Conservation (phyloP, 1,284 basidiomycete species). For the Mycena sp. region DNA sequence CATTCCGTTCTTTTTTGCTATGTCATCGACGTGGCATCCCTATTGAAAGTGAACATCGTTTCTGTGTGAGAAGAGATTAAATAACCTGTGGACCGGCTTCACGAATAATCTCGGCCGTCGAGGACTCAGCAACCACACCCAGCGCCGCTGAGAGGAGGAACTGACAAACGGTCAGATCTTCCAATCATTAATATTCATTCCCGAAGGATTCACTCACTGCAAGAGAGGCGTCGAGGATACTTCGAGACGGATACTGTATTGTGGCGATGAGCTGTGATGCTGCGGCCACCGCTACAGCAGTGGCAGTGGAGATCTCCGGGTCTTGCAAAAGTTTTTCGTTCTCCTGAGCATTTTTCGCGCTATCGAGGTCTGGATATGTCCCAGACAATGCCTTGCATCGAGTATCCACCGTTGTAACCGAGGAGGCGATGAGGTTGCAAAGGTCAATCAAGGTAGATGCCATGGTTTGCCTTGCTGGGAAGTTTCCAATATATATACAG, state of each 20-base stretch:
- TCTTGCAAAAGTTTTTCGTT: neutral
- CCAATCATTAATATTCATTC: too few relatives aligned
- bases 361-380: constrained; percentile 11
- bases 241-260: neutral
- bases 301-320: neutral
- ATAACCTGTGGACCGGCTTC: constrained; percentile 14
- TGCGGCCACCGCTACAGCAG: constrained; percentile 3
- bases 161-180: neutral
- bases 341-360: neutral
- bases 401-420: neutral
- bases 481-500: too few relatives aligned
- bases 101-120: constrained; percentile 17
- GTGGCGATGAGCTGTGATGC: constrained; percentile 14
- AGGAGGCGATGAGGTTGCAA: constrained; percentile 3
- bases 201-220: too few relatives aligned
- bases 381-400: constrained; percentile 16
- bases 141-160: constrained; percentile 12
- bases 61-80: neutral
- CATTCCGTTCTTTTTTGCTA: constrained; percentile 17
- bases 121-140: constrained; percentile 7
- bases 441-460: constrained; percentile 11
- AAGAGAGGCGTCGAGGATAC: neutral
- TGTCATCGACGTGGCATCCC: constrained; percentile 13
- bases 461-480: too few relatives aligned
- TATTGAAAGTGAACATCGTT: neutral